Base-by-base conservation (phyloP, 441 rosid species). In the Capsella rubella region DNA sequence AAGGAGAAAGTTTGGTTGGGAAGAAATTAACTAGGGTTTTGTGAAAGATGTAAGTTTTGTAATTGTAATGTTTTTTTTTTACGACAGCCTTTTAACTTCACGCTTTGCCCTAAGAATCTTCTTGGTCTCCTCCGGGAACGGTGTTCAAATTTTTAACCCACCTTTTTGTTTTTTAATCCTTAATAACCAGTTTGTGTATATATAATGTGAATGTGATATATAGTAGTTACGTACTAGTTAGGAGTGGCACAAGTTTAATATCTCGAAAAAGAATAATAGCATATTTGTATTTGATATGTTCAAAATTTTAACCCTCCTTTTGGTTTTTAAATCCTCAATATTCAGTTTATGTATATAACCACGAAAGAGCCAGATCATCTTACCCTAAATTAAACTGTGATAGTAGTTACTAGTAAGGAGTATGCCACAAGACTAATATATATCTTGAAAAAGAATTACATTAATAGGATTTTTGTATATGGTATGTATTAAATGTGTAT, bases 101-200 rank as follows among this genome's bases (percentile, higher is more conserved):
- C 80, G 80, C 80, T 77, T 72, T 72, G 73, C 73, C 42, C 53
- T 51, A 71, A 71, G 75, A 76, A 77, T 77, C 64, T 71, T 71
- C 77, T 71, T 77, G 73, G 77, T 77, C 80, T 77, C 53, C 80
- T 60, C 80, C 64, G 73, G 77, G 80, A 77, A 77, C 14, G 64
- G 73, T 72, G 80, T 66, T 72, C 64, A 72, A 77, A 66, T 65
- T 66, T 66, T 67, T 58, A 49, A 16, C 47, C 35, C 11, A 50
- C 39, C 13, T 55, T 54, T 67, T 50, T 75, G 2, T 27, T 52
- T 59, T 28, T 46, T 18, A 16, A 35, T 31, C 59, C 31, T 55
- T 10, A 35, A 11, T 35, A 53, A 42, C n/a, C 28, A 25, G 50
- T 39, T 28, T 54, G 45, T 31, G n/a, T 25, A 55, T 47, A 43